Evolutionary conservation across 1,139 yeast genomes (phyloP), one percentile per base, ranked within the genome.

Genomic region (Suhomyces kunorum): DNA sequence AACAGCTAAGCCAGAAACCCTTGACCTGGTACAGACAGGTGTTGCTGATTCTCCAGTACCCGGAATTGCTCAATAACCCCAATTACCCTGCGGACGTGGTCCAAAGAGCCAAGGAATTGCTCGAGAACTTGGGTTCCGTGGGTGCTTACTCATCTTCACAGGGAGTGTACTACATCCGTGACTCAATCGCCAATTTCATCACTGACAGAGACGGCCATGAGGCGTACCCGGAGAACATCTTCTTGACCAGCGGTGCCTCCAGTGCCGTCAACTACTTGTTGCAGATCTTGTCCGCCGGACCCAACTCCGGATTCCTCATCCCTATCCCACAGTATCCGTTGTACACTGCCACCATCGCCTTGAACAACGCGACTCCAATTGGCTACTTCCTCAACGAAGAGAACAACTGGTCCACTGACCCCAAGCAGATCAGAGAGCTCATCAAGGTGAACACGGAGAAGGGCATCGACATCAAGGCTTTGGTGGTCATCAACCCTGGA

Each of bases 271-370:
- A 81, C 36, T 80, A 83, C 54, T 69, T 94, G 46, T 68, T 92
- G 39, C 83, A 84, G 43, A 73, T 90, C 28, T 67, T 92, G 23
- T 74, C 94, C 3, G 64, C 74, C 28, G 86, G 87, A 39, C 75
- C 76, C 18, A 65, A 79, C 42, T 75, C 90, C 5, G 98, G 97
- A 18, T 89, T 89, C 50, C 69, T 92, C 65, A 89, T 92, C 50
- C 98, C 98, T 26, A 90, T 92, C 51, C 98, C 98, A 11, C 98
- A 92, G 66, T 92, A 94, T 60, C 98, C 98, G 5, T 75, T 94
- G 46, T 92, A 92, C 67, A 88, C 98, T 6, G 98, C 98, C 13
- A 75, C 96, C 5, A 74, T 94, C 55, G 84, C 96, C 3, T 72
- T 92, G 54, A 84, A 84, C 56, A 80, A 86, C 55, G 81, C 96